Percentiles rank a stretch among this genome's conserved stretches.
phyloP scores from a whole-genome alignment of 2,329 filamentous ascomycete species.

The Cladorrhinum sp. region DNA sequence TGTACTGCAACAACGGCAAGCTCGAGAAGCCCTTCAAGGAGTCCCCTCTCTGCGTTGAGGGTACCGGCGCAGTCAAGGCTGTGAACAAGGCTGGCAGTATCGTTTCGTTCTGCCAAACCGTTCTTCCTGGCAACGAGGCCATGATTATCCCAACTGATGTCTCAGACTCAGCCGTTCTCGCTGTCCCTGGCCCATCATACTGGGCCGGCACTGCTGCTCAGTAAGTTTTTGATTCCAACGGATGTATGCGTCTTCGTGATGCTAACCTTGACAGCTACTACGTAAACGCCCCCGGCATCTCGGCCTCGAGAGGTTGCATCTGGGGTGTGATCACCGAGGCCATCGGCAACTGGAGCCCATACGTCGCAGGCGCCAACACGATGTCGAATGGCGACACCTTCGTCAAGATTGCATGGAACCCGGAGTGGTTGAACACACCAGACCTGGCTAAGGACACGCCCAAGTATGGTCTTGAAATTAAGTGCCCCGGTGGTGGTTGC shows the following conservation, averaged over 20 bases:
- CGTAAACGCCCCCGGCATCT: conserved; percentile 69
- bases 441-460: conserved; percentile 56
- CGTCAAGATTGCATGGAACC: conserved; percentile 75
- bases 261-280: conserved; percentile 57
- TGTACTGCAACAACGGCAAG: conserved; percentile 68
- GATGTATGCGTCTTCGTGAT: neutral
- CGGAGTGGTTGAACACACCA: conserved; percentile 59
- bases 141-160: conserved; percentile 81
- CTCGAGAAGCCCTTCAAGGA: conserved; percentile 67
- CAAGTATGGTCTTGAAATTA: conserved; percentile 65
- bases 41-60: conserved; percentile 66
- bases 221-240: conserved; percentile 48
- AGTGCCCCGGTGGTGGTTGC: conserved; percentile 64
- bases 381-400: conserved; percentile 63
- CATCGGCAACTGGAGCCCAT: conserved; percentile 74
- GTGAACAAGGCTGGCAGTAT: conserved; percentile 61
- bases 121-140: conserved; percentile 73
- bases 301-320: conserved; percentile 59
- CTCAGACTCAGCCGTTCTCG: conserved; percentile 53
- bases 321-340: conserved; percentile 65
- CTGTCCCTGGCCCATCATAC: conserved; percentile 67
- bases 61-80: conserved; percentile 61
- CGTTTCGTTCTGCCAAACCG: conserved; percentile 75
- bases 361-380: conserved; percentile 72
- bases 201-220: conserved; percentile 73